Base-by-base conservation (phyloP, 352 stramenopile species). In the Globisporangium recalcitrans region DNA sequence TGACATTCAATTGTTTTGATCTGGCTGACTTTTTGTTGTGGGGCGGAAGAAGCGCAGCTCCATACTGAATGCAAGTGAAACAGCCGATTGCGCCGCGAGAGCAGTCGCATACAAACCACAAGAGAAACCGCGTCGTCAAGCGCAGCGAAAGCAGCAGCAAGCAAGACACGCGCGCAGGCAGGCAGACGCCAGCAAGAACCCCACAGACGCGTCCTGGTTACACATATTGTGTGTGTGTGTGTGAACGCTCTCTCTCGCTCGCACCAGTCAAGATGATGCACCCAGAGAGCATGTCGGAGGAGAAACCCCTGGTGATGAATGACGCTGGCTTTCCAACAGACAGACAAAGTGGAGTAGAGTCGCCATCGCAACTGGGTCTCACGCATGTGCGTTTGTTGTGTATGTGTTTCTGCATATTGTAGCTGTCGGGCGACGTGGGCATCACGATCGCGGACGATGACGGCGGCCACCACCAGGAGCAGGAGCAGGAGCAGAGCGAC, bases 401-500 rank as follows among this genome's bases (percentile, higher is more conserved):
- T n/a, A n/a, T 62, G 4, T 52, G 14, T 31, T 26, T 31, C 27
- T 31, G n/a, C 68, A 13, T 44, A 44, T n/a, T 44, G 14, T 44
- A 88, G 80, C 59, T 87, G 32, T 68, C 67, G 21, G 72, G 72
- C 21, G 74, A 84, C 8, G 77, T 88, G 31, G 71, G 69, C 22
- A 88, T 90, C 63, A 71, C 72, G 26, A 87, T 90, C 53, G 47
- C 29, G 5, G 52, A 48, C 10, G 52, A 59, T 34, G 61, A 66
- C 14, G 60, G 47, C 13, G 46, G 47, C 13, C 38, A 62, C 9
- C 16, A 22, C 6, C 52, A 61, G 42, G 26, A 54, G 48, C 29
- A 55, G 31, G 36, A 54, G 22, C 49, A 85, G 29, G 69, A 88
- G 26, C 57, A 69, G 14, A 70, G 68, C 52, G 77, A 71, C 11